These are phyloP conservation scores for Pisolithus sp. DNA, from an alignment of 768 basidiomycete genomes.

Conservation along the genomic window DNA sequence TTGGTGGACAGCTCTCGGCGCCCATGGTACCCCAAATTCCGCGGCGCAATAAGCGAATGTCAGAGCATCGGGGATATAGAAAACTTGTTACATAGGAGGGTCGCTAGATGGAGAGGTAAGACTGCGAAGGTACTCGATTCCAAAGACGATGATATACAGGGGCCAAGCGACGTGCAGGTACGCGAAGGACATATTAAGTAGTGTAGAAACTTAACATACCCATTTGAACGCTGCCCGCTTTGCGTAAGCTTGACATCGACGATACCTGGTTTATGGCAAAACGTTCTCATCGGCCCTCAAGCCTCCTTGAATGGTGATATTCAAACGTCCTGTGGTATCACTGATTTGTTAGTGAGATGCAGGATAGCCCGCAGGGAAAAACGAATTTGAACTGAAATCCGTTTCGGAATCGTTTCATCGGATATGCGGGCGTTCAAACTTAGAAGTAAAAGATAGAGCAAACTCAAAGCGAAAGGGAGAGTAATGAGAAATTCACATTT, in stretches of 20 bases:
- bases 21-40: constrained; percentile 54
- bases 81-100: constrained; percentile 35
- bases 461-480: background rate
- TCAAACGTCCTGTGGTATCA: too few relatives aligned
- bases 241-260: too few relatives aligned
- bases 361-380: too few relatives aligned
- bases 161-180: constrained; percentile 1
- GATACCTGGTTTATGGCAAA: too few relatives aligned
- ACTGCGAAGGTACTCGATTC: constrained; percentile 2
- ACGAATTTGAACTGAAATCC: too few relatives aligned
- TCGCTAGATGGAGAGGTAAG: constrained; percentile 47
- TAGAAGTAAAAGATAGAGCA: background rate
- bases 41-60: constrained; percentile 37
- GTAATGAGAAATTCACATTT: background rate
- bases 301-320: too few relatives aligned
- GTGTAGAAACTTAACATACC: background rate
- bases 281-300: too few relatives aligned
- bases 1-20: constrained; percentile 35
- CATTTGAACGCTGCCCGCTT: too few relatives aligned
- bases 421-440: too few relatives aligned
- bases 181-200: background rate
- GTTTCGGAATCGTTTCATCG: too few relatives aligned
- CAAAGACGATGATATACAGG: background rate
- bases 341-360: too few relatives aligned
- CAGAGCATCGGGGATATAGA: constrained; percentile 43